These are phyloP conservation scores for Saccharum hybrid DNA, from an alignment of 202 grass and related monocot genomes.

Conservation along the genomic window DNA sequence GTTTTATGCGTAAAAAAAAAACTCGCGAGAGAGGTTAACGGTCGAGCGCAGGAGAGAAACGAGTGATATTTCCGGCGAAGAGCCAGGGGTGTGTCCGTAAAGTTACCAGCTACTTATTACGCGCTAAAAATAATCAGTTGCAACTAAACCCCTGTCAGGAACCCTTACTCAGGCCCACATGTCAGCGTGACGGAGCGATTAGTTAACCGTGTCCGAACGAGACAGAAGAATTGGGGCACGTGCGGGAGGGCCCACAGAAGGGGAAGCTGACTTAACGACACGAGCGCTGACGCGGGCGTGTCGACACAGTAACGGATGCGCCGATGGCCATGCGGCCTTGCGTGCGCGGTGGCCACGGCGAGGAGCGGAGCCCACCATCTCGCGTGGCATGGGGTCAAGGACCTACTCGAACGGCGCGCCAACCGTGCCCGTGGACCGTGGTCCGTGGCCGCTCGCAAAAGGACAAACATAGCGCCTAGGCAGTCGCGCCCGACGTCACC, in stretches of 20 bases:
- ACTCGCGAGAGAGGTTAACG: neutral
- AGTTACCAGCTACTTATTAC: neutral
- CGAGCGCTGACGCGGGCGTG: neutral
- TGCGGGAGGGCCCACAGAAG: neutral
- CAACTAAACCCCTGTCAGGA: conserved; percentile 3
- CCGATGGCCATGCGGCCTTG: neutral
- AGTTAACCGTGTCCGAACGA: neutral
- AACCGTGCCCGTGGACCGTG: neutral
- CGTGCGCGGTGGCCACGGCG: neutral
- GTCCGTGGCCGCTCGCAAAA: neutral
- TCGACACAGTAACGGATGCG: neutral
- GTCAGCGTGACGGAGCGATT: conserved; percentile 6
- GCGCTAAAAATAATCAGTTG: neutral
- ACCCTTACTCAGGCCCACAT: neutral
- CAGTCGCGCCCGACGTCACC: neutral
- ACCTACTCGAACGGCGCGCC: no score
- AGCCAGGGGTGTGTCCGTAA: neutral
- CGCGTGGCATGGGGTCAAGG: neutral
- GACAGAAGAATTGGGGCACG: conserved; percentile 10
- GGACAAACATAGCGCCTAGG: neutral
- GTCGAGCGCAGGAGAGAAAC: conserved; percentile 1
- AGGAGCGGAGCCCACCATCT: neutral
- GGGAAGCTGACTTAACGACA: conserved; percentile 9
- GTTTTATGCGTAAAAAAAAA: conserved; percentile 27
- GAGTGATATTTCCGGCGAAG: neutral